Percentiles rank a stretch among this genome's conserved stretches.
These are phyloP conservation scores for Apiotrichum laibachii DNA, from an alignment of 1,284 basidiomycete genomes.

Conservation along the genomic window DNA sequence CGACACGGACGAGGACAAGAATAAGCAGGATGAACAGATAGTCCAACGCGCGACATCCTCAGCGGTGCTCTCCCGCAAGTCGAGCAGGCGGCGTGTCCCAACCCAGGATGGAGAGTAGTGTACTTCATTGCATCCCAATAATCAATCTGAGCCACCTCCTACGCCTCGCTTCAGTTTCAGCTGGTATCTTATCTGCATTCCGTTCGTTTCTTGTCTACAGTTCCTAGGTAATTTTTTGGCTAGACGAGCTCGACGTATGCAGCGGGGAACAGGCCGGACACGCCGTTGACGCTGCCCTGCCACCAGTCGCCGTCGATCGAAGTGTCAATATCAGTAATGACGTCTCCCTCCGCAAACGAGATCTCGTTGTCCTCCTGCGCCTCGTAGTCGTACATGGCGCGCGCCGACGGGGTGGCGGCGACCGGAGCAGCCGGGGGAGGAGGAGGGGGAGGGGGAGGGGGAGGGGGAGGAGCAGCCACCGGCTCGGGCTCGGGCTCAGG, in stretches of 20 bases:
- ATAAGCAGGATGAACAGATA: no score
- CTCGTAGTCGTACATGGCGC: slow-evolving; percentile 59
- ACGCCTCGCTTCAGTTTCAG: no score
- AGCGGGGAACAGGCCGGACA: slow-evolving; percentile 74
- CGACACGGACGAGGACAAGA: no score
- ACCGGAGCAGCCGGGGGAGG: slow-evolving; percentile 18
- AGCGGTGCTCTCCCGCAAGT: no score
- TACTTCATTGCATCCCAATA: no score
- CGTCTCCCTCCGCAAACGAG: slow-evolving; percentile 75
- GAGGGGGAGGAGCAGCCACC: slow-evolving; percentile 37
- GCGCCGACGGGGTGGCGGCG: slow-evolving; percentile 23
- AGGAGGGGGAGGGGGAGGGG: slow-evolving; percentile 39
- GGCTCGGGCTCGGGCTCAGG: slow-evolving; percentile 50
- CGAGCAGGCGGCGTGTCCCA: no score
- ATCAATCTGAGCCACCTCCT: no score
- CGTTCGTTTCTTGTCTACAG: no score
- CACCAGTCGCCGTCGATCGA: slow-evolving; percentile 75
- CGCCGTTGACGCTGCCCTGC: slow-evolving; percentile 69
- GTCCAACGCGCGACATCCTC: no score
- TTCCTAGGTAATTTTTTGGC: neutral
- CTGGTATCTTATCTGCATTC: no score
- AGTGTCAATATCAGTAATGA: slow-evolving; percentile 59
- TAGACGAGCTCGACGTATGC: slow-evolving; percentile 25
- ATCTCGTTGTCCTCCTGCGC: slow-evolving; percentile 86
- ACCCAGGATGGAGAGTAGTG: no score